These are phyloP conservation scores for Cryptococcus sp. DNA, from an alignment of 1,284 basidiomycete species.

Conservation along the genomic window DNA sequence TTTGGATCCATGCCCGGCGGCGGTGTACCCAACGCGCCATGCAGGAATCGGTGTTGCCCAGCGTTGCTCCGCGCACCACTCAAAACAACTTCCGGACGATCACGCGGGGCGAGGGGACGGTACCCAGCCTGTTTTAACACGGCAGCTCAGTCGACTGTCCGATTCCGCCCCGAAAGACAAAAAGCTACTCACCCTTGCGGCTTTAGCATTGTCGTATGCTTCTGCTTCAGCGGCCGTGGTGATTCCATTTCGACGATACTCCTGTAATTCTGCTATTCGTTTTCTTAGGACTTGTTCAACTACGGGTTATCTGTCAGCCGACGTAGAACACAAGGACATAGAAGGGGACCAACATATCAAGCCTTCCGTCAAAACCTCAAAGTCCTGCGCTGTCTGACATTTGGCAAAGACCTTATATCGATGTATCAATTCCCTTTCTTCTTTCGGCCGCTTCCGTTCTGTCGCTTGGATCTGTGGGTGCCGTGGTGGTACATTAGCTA, in stretches of 20 bases:
- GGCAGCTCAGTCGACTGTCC: background rate
- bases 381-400: conserved; percentile 88
- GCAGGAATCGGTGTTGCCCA: conserved; percentile 48
- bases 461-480: conserved; percentile 73
- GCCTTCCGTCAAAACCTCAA: conserved; percentile 84
- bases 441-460: conserved; percentile 86
- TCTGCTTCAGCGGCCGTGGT: conserved; percentile 82
- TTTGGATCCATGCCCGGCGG: conserved; percentile 28
- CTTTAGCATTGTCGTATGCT: conserved; percentile 74
- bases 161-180: background rate
- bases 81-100: conserved; percentile 37
- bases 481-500: background rate
- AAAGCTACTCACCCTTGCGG: conserved; percentile 64
- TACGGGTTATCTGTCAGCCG: conserved; percentile 45
- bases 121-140: conserved; percentile 34
- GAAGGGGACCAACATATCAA: conserved; percentile 69
- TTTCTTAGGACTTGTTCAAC: conserved; percentile 83
- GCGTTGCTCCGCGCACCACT: conserved; percentile 46
- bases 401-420: conserved; percentile 90
- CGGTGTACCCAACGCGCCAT: conserved; percentile 32
- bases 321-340: background rate
- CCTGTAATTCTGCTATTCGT: conserved; percentile 83
- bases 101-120: conserved; percentile 38
- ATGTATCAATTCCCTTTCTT: conserved; percentile 87
- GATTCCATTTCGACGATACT: conserved; percentile 80